phyloP scores from a whole-genome alignment of 2,329 filamentous ascomycete species.

The Hyphodiscus sp. region DNA sequence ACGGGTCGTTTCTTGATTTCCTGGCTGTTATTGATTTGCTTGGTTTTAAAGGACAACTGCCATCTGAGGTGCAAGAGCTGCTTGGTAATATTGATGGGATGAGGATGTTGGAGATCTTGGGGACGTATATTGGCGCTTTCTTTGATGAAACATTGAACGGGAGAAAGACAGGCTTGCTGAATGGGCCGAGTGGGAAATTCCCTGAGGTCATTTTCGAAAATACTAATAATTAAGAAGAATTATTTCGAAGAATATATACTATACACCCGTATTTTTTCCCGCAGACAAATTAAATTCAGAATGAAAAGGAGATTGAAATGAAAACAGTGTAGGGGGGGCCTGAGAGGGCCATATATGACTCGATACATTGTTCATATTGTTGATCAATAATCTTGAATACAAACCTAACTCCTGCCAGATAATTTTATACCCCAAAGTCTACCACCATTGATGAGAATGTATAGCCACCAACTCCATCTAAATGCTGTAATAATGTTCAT shows the following conservation, averaged over 20 bases:
- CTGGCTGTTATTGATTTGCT: constrained; percentile 17
- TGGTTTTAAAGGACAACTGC: constrained; percentile 4
- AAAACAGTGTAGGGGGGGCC: too few species aligned
- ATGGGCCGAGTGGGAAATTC: constrained; percentile 9
- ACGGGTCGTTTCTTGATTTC: constrained; percentile 30
- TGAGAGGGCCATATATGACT: too few species aligned
- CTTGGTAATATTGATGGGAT: constrained; percentile 27
- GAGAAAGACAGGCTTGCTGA: constrained; percentile 6
- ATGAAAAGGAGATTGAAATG: too few species aligned
- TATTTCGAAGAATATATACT: too few species aligned
- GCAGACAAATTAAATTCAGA: neutral
- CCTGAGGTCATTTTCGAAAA: constrained; percentile 17
- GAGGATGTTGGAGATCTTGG: constrained; percentile 26
- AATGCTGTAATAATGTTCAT: too few species aligned
- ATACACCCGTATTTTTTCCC: neutral
- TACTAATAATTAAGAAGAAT: neutral
- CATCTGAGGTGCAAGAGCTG: constrained; percentile 3
- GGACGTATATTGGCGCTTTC: constrained; percentile 27
- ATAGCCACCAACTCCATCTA: too few species aligned
- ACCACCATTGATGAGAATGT: too few species aligned
- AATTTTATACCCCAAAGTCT: neutral
- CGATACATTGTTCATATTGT: too few species aligned
- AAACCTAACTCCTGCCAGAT: neutral
- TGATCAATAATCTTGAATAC: too few species aligned
- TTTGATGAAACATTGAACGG: constrained; percentile 25